phyloP scores from a whole-genome alignment of 768 basidiomycete genomes.

The Naganishia antarctica region DNA sequence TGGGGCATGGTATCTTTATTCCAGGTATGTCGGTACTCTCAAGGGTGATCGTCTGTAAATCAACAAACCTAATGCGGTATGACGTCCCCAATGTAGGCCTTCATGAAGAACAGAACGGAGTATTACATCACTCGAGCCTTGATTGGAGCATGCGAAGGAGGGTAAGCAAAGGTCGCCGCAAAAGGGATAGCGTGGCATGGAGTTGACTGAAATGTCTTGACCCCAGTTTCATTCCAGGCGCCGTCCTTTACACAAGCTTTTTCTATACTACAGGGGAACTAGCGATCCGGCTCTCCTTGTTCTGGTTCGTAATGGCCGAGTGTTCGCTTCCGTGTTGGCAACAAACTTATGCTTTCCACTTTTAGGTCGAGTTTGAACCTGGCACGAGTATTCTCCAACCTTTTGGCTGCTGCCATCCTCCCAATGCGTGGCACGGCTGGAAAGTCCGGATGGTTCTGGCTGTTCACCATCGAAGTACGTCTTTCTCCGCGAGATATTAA shows the following conservation, averaged over 20 bases:
- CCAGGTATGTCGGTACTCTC: background rate
- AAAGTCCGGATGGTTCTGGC: slow-evolving; percentile 31
- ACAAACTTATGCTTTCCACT: background rate
- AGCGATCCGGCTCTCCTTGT: slow-evolving; percentile 26
- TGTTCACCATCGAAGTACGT: slow-evolving; percentile 20
- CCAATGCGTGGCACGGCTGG: slow-evolving; percentile 27
- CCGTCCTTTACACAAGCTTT: slow-evolving; percentile 13
- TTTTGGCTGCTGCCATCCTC: slow-evolving; percentile 33
- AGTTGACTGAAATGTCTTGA: too few species aligned
- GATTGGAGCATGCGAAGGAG: slow-evolving; percentile 22
- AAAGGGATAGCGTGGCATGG: background rate
- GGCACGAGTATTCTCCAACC: slow-evolving; percentile 18
- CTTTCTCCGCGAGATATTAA: background rate
- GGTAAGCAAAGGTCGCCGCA: background rate
- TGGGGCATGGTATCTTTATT: slow-evolving; percentile 23
- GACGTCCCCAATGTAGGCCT: slow-evolving; percentile 9
- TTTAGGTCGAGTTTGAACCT: slow-evolving; percentile 21
- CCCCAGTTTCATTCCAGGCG: slow-evolving; percentile 25
- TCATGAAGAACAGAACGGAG: slow-evolving; percentile 23
- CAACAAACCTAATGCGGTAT: too few species aligned
- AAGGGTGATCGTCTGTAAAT: too few species aligned
- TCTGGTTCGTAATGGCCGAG: too few species aligned
- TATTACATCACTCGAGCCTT: slow-evolving; percentile 31
- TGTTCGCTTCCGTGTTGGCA: too few species aligned
- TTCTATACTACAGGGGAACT: slow-evolving; percentile 27